Conservation (phyloP, 169 alveolate genomes). For the Besnoitia besnoiti region DNA sequence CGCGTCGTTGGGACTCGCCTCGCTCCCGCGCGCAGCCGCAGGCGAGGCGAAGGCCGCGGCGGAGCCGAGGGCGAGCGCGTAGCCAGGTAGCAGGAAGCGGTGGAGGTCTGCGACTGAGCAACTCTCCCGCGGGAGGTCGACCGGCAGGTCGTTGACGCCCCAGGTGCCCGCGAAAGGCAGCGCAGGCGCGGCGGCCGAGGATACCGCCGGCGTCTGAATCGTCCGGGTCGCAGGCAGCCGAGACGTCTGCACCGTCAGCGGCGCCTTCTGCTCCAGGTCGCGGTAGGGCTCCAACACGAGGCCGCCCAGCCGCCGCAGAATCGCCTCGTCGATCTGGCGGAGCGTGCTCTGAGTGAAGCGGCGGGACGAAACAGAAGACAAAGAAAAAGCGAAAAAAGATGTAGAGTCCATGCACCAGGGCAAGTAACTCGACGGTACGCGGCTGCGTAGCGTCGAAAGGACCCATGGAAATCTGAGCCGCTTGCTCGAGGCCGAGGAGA, state of each 20-base stretch:
- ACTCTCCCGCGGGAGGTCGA: neutral
- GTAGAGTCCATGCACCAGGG: neutral
- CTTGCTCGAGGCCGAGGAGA: too few relatives aligned
- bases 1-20: neutral
- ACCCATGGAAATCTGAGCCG: too few relatives aligned
- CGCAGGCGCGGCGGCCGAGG: neutral
- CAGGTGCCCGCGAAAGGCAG: slow-evolving; percentile 19
- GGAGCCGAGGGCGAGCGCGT: neutral
- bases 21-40: neutral
- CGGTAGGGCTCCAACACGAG: neutral
- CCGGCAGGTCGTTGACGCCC: slow-evolving; percentile 3
- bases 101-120: slow-evolving; percentile 21
- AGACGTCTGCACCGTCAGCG: neutral
- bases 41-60: neutral
- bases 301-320: slow-evolving; percentile 14
- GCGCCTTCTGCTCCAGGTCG: neutral
- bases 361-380: neutral
- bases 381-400: neutral
- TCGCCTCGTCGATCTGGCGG: neutral
- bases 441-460: too few relatives aligned
- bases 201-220: neutral
- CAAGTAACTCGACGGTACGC: too few relatives aligned
- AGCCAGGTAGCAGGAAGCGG: neutral
- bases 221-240: neutral
- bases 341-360: neutral